A percentile compares a stretch with the other conserved stretches of the same genome.
Conservation (phyloP, 129 eudicot species). For the Escallonia rubra region DNA sequence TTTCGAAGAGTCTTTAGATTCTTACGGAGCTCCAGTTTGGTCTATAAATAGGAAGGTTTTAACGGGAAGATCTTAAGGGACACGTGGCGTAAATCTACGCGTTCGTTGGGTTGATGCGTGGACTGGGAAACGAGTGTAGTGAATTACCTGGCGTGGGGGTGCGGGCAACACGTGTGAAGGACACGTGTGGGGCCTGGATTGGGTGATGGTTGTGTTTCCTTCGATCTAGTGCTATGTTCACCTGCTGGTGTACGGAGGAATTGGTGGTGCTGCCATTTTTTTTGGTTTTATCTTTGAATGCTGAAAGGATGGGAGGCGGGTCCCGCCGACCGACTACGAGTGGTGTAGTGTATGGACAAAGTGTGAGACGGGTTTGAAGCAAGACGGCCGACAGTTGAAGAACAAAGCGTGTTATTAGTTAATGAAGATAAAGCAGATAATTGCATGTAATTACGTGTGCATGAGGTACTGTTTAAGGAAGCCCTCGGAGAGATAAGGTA, state of each 20-base stretch:
- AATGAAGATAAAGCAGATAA: too few species aligned
- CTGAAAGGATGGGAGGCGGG: constrained; percentile 13
- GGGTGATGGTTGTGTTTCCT: constrained; percentile 15
- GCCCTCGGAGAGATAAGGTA: too few species aligned
- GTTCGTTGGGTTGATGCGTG: constrained; percentile 24
- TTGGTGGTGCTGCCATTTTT: background rate
- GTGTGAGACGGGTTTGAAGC: constrained; percentile 8
- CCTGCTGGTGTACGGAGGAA: background rate
- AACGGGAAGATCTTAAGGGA: constrained; percentile 3
- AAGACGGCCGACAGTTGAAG: background rate
- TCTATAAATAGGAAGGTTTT: background rate
- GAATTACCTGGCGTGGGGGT: constrained; percentile 8
- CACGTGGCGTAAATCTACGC: constrained; percentile 44
- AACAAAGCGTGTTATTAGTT: too few species aligned
- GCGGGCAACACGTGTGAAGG: constrained; percentile 36
- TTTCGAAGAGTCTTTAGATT: background rate
- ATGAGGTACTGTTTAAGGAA: too few species aligned
- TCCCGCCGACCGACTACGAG: constrained; percentile 19
- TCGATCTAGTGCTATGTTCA: too few species aligned
- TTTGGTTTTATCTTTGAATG: background rate
- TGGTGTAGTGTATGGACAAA: constrained; percentile 8
- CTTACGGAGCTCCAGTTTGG: constrained; percentile 15
- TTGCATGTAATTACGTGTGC: too few species aligned
- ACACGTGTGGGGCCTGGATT: constrained; percentile 33
- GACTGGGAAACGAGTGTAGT: background rate